Percentiles rank a stretch among this genome's conserved stretches.
Conservation (phyloP, 257 asterid species). For the Thymus quinquecostatus region DNA sequence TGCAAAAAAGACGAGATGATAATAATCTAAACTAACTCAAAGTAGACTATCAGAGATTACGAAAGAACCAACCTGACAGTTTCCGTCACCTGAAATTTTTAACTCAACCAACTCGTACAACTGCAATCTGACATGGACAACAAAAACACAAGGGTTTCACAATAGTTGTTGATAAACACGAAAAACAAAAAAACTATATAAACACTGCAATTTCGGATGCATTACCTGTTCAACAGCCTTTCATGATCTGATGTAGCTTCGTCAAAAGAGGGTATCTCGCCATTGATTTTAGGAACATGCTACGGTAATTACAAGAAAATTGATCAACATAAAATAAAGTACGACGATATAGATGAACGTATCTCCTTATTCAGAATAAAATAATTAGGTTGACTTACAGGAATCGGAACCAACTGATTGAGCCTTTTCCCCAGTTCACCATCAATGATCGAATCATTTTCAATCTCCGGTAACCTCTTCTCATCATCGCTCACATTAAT, state of each 20-base stretch:
- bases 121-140: slow-evolving; percentile 54
- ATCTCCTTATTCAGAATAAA: background rate
- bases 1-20: background rate
- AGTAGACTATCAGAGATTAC: slow-evolving; percentile 5
- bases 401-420: slow-evolving; percentile 72
- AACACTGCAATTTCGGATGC: background rate
- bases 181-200: background rate
- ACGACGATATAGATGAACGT: background rate
- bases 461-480: slow-evolving; percentile 60
- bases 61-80: slow-evolving; percentile 75
- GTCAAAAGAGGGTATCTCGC: slow-evolving; percentile 82
- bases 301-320: slow-evolving; percentile 40
- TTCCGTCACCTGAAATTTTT: slow-evolving; percentile 85
- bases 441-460: slow-evolving; percentile 73
- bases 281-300: slow-evolving; percentile 91
- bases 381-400: slow-evolving; percentile 56
- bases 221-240: slow-evolving; percentile 70
- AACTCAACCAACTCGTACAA: slow-evolving; percentile 76
- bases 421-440: slow-evolving; percentile 84
- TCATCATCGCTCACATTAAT: slow-evolving; percentile 30
- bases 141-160: slow-evolving; percentile 17
- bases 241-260: slow-evolving; percentile 87
- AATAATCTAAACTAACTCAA: background rate
- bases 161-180: background rate
- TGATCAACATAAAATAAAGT: background rate